phyloP scores from a whole-genome alignment of 2,329 filamentous ascomycete species.

The Neonectria neomacrospora region DNA sequence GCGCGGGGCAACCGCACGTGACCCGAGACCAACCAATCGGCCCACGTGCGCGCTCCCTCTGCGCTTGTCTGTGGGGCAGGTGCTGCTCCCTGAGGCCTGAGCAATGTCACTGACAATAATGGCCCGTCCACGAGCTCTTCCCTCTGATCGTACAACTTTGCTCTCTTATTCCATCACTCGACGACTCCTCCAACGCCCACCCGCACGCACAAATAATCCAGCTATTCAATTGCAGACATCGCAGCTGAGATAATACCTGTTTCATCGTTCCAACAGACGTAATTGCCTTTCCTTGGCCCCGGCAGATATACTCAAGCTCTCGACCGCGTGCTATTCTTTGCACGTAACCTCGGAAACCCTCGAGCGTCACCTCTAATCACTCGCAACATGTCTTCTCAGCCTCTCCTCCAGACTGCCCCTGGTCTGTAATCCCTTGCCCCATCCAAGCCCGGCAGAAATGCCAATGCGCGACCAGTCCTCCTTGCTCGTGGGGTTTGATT shows the following conservation, averaged over 20 bases:
- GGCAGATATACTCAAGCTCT: constrained; percentile 10
- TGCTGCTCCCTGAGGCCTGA: constrained; percentile 23
- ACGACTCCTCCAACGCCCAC: constrained; percentile 8
- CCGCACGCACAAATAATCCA: not conserved
- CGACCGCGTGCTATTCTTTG: constrained; percentile 9
- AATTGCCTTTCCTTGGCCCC: not conserved
- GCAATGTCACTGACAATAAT: constrained; percentile 36
- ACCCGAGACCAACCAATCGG: constrained; percentile 45
- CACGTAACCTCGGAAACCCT: not conserved
- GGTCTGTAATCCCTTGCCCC: constrained; percentile 66
- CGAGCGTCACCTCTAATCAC: constrained; percentile 1
- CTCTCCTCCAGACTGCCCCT: constrained; percentile 92
- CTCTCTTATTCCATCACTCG: constrained; percentile 2
- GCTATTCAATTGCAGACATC: not conserved
- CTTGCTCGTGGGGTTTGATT: constrained; percentile 15
- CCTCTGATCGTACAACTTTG: constrained; percentile 7
- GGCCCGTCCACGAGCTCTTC: constrained; percentile 22
- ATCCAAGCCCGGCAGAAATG: not conserved
- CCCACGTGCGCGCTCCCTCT: constrained; percentile 46
- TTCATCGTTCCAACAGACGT: not conserved
- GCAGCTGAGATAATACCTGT: not conserved
- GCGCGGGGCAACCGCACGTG: constrained; percentile 45
- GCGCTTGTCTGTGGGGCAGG: constrained; percentile 28
- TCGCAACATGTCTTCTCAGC: constrained; percentile 88
- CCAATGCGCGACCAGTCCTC: constrained; percentile 3